Base-by-base conservation (phyloP, 192 early-diverging fungal genomes). In the Coemansia sp. region DNA sequence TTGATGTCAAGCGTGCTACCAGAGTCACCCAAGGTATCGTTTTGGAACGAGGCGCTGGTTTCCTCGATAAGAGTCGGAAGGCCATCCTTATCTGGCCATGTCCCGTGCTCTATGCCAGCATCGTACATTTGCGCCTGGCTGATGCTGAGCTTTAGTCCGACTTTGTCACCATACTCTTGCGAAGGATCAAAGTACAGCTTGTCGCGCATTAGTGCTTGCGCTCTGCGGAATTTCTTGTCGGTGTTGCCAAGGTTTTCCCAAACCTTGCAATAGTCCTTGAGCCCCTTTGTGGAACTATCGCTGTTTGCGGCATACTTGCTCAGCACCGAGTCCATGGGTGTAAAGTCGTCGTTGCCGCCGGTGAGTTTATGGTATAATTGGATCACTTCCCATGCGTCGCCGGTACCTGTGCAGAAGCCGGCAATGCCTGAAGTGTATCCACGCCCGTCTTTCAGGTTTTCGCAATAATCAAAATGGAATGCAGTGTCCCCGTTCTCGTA, bases 361-460 rank as follows among this genome's bases (percentile, higher is more conserved):
- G 69, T 58, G 7, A 55, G 34, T 18, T 34, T 26, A 57, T 61
- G 59, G 45, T 61, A 71, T 23, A n/a, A 21, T 10, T 68, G 43
- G 21, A 66, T 49, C 16, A 68, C 58, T 28, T 66, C 35, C 59
- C 62, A 66, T 23, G 56, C 63, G 55, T 69, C 67, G 25, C 59
- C 61, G 2, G 66, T 73, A 34, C 66, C 66, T 26, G 84, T 76
- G 52, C 79, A 82, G 66, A 85, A 85, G 2, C 84, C 84, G 6
- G 79, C 77, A 31, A 85, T 79, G n/a, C 84, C 84, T 43, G 57
- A 59, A 4, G 84, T 82, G 40, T 61, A 82, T 16, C 84, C 84
- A 26, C 84, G 59, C 25, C 84, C 84, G 63, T 82, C 84, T 9
- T 68, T 10, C 30, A 82, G 68, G 51, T 85, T 63, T 42, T 76